Base-by-base conservation (phyloP, 306 rosid species). In the Medicago ruthenica region DNA sequence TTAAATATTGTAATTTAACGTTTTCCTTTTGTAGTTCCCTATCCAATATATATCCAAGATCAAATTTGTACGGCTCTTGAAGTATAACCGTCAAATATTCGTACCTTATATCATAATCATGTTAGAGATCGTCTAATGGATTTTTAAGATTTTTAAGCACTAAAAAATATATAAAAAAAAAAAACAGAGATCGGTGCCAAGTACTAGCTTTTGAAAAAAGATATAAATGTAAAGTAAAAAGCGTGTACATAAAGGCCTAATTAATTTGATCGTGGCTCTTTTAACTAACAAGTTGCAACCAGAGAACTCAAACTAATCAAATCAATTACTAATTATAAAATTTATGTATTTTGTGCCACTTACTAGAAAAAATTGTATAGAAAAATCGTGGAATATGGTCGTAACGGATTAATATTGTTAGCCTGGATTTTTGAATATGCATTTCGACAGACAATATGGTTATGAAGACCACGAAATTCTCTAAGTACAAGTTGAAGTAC, bases 71-170 rank as follows among this genome's bases (percentile, higher is more conserved):
- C 65, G 80, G 78, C 63, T 17, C 10, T 39, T 54, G 31, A 58
- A 34, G 41, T 39, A 59, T 61, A 42, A 27, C 80, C 39, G 68
- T 77, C 8, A 14, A 34, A 54, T 73, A 62, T 77, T 68, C 75
- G 36, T 24, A 68, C 77, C 66, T 22, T 70, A 24, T 21, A 73
- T 22, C 20, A 73, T 62, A 69, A 76, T 63, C 36, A 67, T 67
- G 67, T 70, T 68, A 63, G 50, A 63, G 59, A 80, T 68, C 53
- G 31, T 62, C 17, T 36, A 51, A 47, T 71, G 70, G 70, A 51
- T 82, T 17, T 22, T 51, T 8, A 13, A 13, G 66, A 59, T 59
- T 59, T 59, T 0, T 12, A 60, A 60, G 20, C 31, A 27, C 11
- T 31, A 22, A 58, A 14, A 58, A 22, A 12, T 27, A 27, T 3